Base-by-base conservation (phyloP, 1,284 basidiomycete genomes). In the Heliocybe sulcata region DNA sequence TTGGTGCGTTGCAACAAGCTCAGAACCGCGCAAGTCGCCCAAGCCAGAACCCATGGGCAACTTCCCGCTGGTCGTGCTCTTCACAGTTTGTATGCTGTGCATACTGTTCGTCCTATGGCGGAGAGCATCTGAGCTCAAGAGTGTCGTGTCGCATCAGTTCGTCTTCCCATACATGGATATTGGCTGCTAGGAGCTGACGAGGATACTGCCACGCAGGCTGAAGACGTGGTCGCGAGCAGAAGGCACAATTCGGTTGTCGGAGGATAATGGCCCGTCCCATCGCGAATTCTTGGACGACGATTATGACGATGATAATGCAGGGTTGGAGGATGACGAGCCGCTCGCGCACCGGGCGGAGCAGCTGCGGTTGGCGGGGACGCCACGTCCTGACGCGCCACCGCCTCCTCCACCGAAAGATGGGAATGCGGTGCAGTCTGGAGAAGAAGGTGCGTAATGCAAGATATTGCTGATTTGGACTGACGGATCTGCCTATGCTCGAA, bases 201-300 rank as follows among this genome's bases (percentile, higher is more conserved):
- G n/a, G n/a, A n/a, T n/a, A n/a, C n/a, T n/a, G n/a, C n/a, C 3
- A 33, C 55, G 27, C 59, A 89, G 87, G 61, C 65, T 90, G 53
- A 82, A 81, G 60, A 80, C 78, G 8, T 79, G 84, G 69, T 74
- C 76, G 1, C 14, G 35, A 12, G 59, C 67, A 26, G 81, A 83
- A 57, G 86, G 87, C 3, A 72, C 67, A 1, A 85, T 90, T 58
- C 79, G 87, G 10, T 73, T 90, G 25, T 87, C 85, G 38, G 74
- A 80, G 61, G 87, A 90, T 59, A 84, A 89, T 54, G 85, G 86
- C 0, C 87, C 87, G 9, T 74, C 86, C 20, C 77, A 83, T 6
- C 71, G 74, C 12, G 81, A 82, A 55, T 88, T 89, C 59, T 63
- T 90, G 51, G 79, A 74, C 27, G 82, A 85, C 57, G 81, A 82